Percentiles rank a stretch among this genome's conserved stretches.
Evolutionary conservation across 2,329 filamentous ascomycete genomes (phyloP).

Genomic region (Gyromitra esculenta): DNA sequence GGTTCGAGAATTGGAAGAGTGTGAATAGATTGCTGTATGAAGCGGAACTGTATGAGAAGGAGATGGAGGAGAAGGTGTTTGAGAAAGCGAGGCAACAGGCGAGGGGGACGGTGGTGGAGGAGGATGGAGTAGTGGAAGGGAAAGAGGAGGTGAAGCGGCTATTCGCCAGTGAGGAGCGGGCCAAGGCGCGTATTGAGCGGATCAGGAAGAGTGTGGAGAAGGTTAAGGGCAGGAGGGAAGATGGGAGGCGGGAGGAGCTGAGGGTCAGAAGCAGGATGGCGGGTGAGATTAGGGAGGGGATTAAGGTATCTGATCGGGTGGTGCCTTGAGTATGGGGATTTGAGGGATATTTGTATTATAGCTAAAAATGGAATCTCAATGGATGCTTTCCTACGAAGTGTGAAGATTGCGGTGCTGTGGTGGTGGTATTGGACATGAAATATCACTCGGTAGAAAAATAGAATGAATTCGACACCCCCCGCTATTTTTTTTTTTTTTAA

Average conservation of each 20-base stretch:
- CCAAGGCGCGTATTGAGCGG: constrained; percentile 48
- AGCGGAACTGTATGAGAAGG: constrained; percentile 57
- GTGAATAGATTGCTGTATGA: constrained; percentile 63
- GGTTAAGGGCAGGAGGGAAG: constrained; percentile 17
- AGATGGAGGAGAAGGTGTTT: constrained; percentile 14
- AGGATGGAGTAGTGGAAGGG: constrained; percentile 3
- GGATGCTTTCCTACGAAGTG: background rate
- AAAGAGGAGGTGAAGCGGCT: constrained; percentile 32
- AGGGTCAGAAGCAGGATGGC: constrained; percentile 47
- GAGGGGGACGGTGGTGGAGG: constrained; percentile 15
- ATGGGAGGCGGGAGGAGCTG: constrained; percentile 47
- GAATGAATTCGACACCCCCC: background rate
- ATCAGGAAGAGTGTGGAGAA: constrained; percentile 37
- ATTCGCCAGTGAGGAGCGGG: constrained; percentile 41
- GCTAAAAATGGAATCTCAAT: background rate
- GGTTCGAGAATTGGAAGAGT: constrained; percentile 65
- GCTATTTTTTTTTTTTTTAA: too few species aligned
- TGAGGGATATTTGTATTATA: constrained; percentile 17
- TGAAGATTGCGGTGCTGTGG: background rate
- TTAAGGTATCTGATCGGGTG: background rate
- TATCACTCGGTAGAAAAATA: background rate
- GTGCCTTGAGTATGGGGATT: constrained; percentile 1
- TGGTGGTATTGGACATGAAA: background rate
- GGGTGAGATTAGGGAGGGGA: constrained; percentile 23
- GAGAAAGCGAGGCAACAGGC: background rate